Base-by-base conservation (phyloP, 805 yeast genomes). In the Metschnikowia reukaufii region DNA sequence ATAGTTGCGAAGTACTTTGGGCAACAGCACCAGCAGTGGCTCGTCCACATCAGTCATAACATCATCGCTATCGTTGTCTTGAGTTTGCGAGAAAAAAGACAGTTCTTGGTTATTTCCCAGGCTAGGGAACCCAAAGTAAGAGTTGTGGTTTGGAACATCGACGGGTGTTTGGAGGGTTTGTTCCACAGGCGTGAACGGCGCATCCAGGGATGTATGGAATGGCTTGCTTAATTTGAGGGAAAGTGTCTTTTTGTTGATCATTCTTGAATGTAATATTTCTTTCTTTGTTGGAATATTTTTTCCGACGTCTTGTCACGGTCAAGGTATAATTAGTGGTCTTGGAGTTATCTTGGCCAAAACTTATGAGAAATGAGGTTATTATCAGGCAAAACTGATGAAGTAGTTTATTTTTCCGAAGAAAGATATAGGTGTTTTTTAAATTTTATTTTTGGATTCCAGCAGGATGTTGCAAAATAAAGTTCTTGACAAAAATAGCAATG, bases 151-250 rank as follows among this genome's bases (percentile, higher is more conserved):
- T 37, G 58, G 39, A 10, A 39, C 60, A 41, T 69, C 75, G 20
- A 67, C 48, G 2, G 77, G 77, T 6, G 77, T 72, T 35, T 53
- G 60, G 35, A 70, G 56, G 0, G 76, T 72, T 52, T 71, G 76
- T 30, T 72, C 77, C 38, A 69, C 57, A n/a, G 77, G 77, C 3
- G 77, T 72, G 51, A 57, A 68, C n/a, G 77, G 77, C 8, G 62
- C 66, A 40, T 54, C 54, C 20, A 55, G 47, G 33, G 61, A 45
- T 43, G 61, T 56, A 19, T 57, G 56, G 39, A 64, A 56, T 17
- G 68, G 54, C 51, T 65, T 63, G 60, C 64, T 68, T 20, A 69
- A 52, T 51, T 68, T 67, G 46, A 72, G 61, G 36, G 65, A 57
- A 46, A 70, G 64, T 44, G 66, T 64, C 41, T 66, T 65, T 43